Evolutionary conservation across 257 asterid species (phyloP), one percentile per base, ranked within the genome.

Genomic region (Plantago ovata): DNA sequence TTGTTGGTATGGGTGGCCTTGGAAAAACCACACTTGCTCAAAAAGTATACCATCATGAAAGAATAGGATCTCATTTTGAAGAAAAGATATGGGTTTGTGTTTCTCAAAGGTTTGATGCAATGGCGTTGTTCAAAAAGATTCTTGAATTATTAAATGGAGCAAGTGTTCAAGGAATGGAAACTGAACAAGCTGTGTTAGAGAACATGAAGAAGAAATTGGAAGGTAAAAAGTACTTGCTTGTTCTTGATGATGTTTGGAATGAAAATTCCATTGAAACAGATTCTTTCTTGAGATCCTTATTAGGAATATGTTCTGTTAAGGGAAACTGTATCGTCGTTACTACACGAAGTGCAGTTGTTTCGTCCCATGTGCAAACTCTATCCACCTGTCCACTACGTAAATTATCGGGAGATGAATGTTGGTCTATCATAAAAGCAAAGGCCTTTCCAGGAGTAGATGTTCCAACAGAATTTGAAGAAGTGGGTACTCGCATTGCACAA

Each of bases 221-320:
- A 9, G 61, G 10, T 0, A 58, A 16, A 47, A 66, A 24, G 3
- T 66, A 38, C 58, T 19, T 77, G 2, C 60, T 77, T 2, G 63
- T 73, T 19, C 58, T 67, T n/a, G 73, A 77, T 43, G 83, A 77
- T 18, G 43, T 73, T 10, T 73, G 80, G 80, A 48, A 23, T 11
- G 72, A 60, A 0, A 28, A 64, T 1, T 0, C 0, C 0, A 21
- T 0, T 7, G 6, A 9, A 2, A 69, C 72, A 79, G 50, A 60
- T 0, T 46, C 52, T 33, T 63, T 62, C 13, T 3, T 11, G 16
- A 22, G 3, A 12, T n/a, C 68, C 7, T 13, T 71, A 13, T 15
- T 9, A 0, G 61, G 48, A 40, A 23, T 63, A 15, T 45, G 41
- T 41, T 33, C 15, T 0, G 14, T 9, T 0, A 7, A 33, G 10